Evolutionary conservation across 495 filamentous ascomycete genomes (phyloP).

Genomic region (Aspergillus diversus): DNA sequence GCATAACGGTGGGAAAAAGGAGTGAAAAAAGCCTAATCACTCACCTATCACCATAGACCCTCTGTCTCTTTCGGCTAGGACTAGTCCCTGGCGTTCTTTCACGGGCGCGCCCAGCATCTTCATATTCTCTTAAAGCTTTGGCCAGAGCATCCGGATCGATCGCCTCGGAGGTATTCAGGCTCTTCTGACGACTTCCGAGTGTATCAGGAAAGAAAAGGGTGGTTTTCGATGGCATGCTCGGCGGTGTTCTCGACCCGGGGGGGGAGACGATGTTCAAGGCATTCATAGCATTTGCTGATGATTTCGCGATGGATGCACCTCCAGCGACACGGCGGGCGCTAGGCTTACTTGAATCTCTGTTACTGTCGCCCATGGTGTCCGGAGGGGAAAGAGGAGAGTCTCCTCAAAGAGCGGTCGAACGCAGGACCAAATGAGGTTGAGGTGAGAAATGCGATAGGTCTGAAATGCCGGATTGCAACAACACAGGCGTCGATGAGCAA

Average conservation of each 20-base stretch:
- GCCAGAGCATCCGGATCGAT: slow-evolving; percentile 64
- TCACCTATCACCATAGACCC: slow-evolving; percentile 82
- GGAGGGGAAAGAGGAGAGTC: slow-evolving; percentile 6
- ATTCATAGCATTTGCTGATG: slow-evolving; percentile 25
- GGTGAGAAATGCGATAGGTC: slow-evolving; percentile 29
- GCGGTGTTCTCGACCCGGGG: slow-evolving; percentile 50
- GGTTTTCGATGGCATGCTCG: slow-evolving; percentile 45
- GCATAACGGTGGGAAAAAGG: slow-evolving; percentile 2
- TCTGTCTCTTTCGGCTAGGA: slow-evolving; percentile 83
- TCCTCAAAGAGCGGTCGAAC: slow-evolving; percentile 27
- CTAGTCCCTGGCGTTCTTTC: slow-evolving; percentile 75
- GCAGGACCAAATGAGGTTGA: slow-evolving; percentile 18
- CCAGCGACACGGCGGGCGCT: slow-evolving; percentile 20
- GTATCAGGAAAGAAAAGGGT: slow-evolving; percentile 46
- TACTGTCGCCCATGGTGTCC: slow-evolving; percentile 30
- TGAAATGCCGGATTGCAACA: slow-evolving; percentile 22
- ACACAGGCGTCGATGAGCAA: slow-evolving; percentile 17
- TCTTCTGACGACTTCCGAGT: slow-evolving; percentile 29
- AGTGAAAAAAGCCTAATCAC: slow-evolving; percentile 28
- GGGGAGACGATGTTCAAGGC: slow-evolving; percentile 43
- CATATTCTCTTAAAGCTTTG: slow-evolving; percentile 65
- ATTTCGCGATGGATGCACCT: slow-evolving; percentile 22
- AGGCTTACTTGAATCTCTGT: slow-evolving; percentile 21
- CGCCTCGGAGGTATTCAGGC: slow-evolving; percentile 53
- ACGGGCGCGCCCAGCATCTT: slow-evolving; percentile 61